Evolutionary conservation across 129 eudicot species (phyloP).

Genomic region (Tagetes patula): DNA sequence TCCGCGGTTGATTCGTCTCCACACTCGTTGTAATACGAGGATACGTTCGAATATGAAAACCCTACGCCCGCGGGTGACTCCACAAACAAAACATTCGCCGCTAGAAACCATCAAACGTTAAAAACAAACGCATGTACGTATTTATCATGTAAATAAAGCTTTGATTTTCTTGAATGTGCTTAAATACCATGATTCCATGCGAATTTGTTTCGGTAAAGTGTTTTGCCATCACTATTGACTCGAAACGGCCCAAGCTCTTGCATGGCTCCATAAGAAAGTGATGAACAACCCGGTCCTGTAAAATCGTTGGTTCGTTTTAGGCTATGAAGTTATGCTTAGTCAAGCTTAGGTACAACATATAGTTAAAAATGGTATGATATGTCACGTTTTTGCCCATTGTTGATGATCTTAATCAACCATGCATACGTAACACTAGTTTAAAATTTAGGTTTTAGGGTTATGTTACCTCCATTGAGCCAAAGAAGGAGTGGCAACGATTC

Average conservation of each 20-base stretch:
- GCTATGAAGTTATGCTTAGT: neutral
- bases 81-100: constrained; percentile 74
- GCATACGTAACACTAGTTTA: neutral
- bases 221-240: constrained; percentile 75
- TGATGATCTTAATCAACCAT: neutral
- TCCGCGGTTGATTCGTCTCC: constrained; percentile 58
- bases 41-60: constrained; percentile 68
- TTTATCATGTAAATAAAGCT: neutral
- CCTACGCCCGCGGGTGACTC: constrained; percentile 93
- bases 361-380: too few relatives aligned
- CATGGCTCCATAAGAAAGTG: constrained; percentile 87
- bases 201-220: constrained; percentile 55
- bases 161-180: neutral
- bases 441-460: neutral
- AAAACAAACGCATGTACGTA: neutral
- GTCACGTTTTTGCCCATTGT: too few relatives aligned
- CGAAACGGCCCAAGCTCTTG: constrained; percentile 85
- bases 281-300: constrained; percentile 85
- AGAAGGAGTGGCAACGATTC: constrained; percentile 72
- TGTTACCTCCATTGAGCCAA: constrained; percentile 96
- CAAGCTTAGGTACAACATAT: neutral
- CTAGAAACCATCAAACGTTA: constrained; percentile 22
- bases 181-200: constrained; percentile 66
- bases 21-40: constrained; percentile 32
- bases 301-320: neutral